A percentile compares a stretch with the other conserved stretches of the same genome.
Conservation (phyloP, 352 stramenopile species). For the Globisporangium radiosum region DNA sequence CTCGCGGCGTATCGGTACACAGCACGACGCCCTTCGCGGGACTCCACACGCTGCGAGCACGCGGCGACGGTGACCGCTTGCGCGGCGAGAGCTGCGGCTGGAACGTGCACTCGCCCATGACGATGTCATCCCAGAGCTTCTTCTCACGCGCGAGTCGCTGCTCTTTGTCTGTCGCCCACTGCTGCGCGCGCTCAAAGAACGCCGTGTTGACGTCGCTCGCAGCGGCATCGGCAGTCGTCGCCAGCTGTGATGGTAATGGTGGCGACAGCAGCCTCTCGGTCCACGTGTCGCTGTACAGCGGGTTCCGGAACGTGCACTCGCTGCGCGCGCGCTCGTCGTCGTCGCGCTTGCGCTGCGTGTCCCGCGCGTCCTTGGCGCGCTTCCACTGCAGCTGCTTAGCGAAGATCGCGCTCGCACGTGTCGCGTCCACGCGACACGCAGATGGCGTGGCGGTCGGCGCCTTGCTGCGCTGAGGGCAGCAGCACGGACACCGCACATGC, state of each 20-base stretch:
- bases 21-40: not conserved
- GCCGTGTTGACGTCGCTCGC: slow-evolving; percentile 14
- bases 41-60: slow-evolving; percentile 1
- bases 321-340: slow-evolving; percentile 26
- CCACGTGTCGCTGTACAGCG: slow-evolving; percentile 20
- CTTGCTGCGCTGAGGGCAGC: slow-evolving; percentile 2
- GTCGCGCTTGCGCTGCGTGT: slow-evolving; percentile 23
- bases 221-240: too few species aligned
- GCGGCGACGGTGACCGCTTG: not conserved
- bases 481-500: slow-evolving; percentile 22
- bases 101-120: slow-evolving; percentile 56
- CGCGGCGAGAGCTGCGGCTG: slow-evolving; percentile 20
- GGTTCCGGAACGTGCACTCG: slow-evolving; percentile 60
- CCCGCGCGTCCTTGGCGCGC: slow-evolving; percentile 29
- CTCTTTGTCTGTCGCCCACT: slow-evolving; percentile 36
- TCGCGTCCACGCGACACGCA: slow-evolving; percentile 14
- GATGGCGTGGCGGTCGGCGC: not conserved
- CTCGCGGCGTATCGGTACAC: not conserved
- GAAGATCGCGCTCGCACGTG: slow-evolving; percentile 42
- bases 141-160: slow-evolving; percentile 29
- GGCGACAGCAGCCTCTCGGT: too few species aligned
- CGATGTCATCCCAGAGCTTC: slow-evolving; percentile 23
- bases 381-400: slow-evolving; percentile 59
- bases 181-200: slow-evolving; percentile 46
- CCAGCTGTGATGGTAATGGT: too few species aligned